Conservation (phyloP, 1,284 basidiomycete species). For the Ceratobasidium sp. region DNA sequence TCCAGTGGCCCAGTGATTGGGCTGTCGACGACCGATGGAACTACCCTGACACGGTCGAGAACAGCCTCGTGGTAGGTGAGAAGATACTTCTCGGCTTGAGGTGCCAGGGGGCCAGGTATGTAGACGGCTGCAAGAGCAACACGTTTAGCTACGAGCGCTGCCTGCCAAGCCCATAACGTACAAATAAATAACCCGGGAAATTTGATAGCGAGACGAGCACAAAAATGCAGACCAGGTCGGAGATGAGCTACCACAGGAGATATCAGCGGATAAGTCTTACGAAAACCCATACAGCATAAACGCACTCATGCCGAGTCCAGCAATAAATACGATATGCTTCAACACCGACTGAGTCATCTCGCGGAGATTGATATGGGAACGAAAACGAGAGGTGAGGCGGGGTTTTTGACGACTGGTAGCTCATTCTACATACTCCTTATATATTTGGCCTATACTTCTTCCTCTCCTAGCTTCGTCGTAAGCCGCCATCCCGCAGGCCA, state of each 20-base stretch:
- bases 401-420: no score
- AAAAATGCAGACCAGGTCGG: not conserved
- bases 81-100: not conserved
- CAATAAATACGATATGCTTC: slow-evolving; percentile 21
- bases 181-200: slow-evolving; percentile 1
- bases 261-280: not conserved
- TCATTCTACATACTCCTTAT: no score
- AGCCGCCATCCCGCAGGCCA: no score
- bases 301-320: slow-evolving; percentile 12
- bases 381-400: no score
- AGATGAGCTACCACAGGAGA: not conserved
- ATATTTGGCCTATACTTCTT: no score
- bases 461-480: no score
- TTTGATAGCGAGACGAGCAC: not conserved
- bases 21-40: not conserved
- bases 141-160: not conserved
- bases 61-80: not conserved
- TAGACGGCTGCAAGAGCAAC: not conserved
- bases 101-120: not conserved
- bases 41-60: not conserved
- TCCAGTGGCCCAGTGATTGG: not conserved
- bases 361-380: no score
- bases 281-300: not conserved
- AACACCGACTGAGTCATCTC: not conserved
- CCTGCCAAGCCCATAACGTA: not conserved